Conservation (phyloP, 495 filamentous ascomycete genomes). For the Xylaria telfairii region DNA sequence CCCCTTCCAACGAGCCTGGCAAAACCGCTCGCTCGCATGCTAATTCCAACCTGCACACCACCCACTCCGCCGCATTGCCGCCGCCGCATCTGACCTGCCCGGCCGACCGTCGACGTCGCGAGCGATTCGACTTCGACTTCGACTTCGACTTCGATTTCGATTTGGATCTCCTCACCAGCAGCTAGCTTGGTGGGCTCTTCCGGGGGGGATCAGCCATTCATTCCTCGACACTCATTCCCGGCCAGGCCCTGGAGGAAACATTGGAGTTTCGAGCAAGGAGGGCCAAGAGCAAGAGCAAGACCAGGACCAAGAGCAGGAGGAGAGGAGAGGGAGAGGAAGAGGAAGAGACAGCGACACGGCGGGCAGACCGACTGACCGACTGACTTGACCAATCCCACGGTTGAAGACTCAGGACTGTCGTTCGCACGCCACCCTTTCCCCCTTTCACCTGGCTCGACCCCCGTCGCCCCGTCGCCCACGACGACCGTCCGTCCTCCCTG, state of each 20-base stretch:
- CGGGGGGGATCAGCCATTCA: conserved; percentile 19
- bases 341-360: neutral
- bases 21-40: conserved; percentile 17
- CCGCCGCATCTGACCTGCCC: conserved; percentile 12
- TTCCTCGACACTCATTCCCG: neutral
- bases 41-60: conserved; percentile 4
- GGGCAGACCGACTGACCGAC: neutral
- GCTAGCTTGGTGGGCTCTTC: conserved; percentile 17
- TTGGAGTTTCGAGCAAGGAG: neutral
- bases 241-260: neutral
- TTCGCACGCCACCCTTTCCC: conserved; percentile 3
- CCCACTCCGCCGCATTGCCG: neutral
- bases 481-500: neutral
- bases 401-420: neutral
- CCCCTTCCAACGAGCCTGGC: conserved; percentile 15
- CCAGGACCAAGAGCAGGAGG: neutral
- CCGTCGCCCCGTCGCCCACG: neutral
- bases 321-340: neutral
- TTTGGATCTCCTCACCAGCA: neutral
- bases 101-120: neutral
- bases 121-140: neutral
- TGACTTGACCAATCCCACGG: neutral
- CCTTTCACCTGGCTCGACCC: neutral
- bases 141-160: conserved; percentile 3
- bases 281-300: neutral